These are phyloP conservation scores for Galerina marginata DNA, from an alignment of 768 basidiomycete species.

Conservation along the genomic window DNA sequence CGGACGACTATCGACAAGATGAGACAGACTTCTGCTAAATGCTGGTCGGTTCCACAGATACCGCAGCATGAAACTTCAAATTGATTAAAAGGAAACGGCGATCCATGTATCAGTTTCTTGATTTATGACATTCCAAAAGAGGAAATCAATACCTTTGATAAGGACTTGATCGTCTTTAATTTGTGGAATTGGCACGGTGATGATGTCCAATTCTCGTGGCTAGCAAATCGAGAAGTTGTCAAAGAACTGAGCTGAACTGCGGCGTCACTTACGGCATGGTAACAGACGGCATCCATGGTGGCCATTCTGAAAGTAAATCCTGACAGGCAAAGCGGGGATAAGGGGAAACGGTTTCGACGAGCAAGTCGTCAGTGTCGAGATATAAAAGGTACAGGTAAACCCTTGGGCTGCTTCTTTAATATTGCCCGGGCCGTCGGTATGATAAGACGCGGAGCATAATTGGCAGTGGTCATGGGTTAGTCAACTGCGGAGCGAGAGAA, in stretches of 20 bases:
- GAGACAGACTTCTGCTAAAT: constrained; percentile 46
- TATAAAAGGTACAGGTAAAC: no score
- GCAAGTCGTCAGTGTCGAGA: no score
- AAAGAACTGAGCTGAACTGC: neutral
- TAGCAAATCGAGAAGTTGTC: constrained; percentile 18
- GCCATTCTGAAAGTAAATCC: constrained; percentile 2
- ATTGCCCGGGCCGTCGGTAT: no score
- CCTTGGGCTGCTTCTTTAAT: no score
- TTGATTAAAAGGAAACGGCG: neutral
- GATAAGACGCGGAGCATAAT: no score
- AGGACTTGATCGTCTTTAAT: constrained; percentile 61
- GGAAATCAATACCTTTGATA: constrained; percentile 50
- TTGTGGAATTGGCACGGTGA: constrained; percentile 54
- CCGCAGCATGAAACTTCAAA: constrained; percentile 45
- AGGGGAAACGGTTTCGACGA: no score
- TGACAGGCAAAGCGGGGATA: no score
- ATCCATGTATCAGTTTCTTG: neutral
- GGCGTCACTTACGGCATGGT: constrained; percentile 40
- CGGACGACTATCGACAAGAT: neutral
- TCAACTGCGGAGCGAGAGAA: no score
- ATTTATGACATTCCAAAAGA: neutral
- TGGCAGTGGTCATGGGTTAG: no score
- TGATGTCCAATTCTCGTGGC: constrained; percentile 58
- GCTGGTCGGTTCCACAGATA: constrained; percentile 71
- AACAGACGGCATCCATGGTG: constrained; percentile 55